Evolutionary conservation across 2,329 filamentous ascomycete species (phyloP), one percentile per base, ranked within the genome.

Genomic region (Coniochaeta hoffmannii): DNA sequence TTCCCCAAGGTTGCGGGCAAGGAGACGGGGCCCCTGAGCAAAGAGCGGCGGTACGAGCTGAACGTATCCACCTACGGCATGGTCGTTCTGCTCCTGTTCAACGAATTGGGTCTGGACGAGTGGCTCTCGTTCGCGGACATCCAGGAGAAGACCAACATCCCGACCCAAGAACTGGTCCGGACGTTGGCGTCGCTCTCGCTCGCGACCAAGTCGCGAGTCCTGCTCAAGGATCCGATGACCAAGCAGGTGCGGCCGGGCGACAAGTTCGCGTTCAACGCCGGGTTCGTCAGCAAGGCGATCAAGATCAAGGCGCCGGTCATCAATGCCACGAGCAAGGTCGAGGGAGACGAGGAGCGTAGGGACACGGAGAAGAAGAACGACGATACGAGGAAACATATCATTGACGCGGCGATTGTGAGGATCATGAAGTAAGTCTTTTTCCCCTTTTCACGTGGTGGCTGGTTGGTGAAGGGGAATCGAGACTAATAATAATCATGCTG

Each of bases 61-160:
- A 96, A 91, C 58, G 91, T 96, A 19, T 88, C 91, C 1, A 97
- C 94, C 0, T 94, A 94, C 68, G 90, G 86, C 63, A 96, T 97
- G 89, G 75, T 97, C 19, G 85, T 97, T 24, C 72, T 99, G 19
- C 70, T 96, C 46, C 81, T 97, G 0, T 99, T 97, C 78, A 97
- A 97, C 65, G 85, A 93, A 35, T 65, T 95, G 0, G 68, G 67
- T 2, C 75, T 80, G 6, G 76, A 68, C 30, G 71, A 76, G 60
- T 75, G 71, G 50, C 68, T 86, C 15, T 73, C 76, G 0, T 82
- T 85, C 55, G 88, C 94, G 55, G 89, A 96, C 59, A 94, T 97
- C 28, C 88, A 94, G 66, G 85, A 83, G 6, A 80, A 80, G 62
- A 96, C 92, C 1, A 89, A 87, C 61, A 95, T 97, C 28, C 85